These are phyloP conservation scores for Ambrosia artemisiifolia DNA, from an alignment of 129 eudicot genomes.

Conservation along the genomic window DNA sequence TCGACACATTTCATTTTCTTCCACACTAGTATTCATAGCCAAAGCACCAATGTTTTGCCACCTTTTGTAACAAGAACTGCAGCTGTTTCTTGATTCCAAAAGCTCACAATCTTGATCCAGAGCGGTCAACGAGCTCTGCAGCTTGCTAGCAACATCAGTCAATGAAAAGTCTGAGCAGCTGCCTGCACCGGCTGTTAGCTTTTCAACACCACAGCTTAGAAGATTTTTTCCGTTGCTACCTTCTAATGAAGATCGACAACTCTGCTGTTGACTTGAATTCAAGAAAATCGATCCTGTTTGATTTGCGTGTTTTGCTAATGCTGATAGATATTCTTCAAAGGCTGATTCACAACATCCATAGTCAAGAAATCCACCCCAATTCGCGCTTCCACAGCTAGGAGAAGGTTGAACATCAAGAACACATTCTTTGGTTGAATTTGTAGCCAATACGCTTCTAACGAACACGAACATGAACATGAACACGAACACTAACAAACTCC, in stretches of 20 bases:
- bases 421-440: constrained; percentile 24
- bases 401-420: constrained; percentile 39
- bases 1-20: constrained; percentile 43
- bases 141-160: constrained; percentile 40
- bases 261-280: constrained; percentile 41
- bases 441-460: constrained; percentile 12
- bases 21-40: constrained; percentile 9
- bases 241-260: constrained; percentile 37
- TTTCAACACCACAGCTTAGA: constrained; percentile 56
- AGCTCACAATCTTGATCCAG: constrained; percentile 44
- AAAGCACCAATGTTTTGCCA: constrained; percentile 40
- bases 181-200: constrained; percentile 51
- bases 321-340: constrained; percentile 44
- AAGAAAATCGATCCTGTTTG: constrained; percentile 55
- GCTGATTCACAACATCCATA: constrained; percentile 40
- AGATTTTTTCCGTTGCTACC: constrained; percentile 28
- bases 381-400: constrained; percentile 31
- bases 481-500: neutral
- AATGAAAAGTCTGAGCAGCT: constrained; percentile 59
- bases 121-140: constrained; percentile 30
- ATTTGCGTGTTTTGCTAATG: constrained; percentile 43
- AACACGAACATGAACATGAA: constrained; percentile 11
- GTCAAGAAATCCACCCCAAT: constrained; percentile 53
- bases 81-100: constrained; percentile 30
- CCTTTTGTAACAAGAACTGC: constrained; percentile 39